Base-by-base conservation (phyloP, 2,329 filamentous ascomycete genomes). In the Didymella lethalis region DNA sequence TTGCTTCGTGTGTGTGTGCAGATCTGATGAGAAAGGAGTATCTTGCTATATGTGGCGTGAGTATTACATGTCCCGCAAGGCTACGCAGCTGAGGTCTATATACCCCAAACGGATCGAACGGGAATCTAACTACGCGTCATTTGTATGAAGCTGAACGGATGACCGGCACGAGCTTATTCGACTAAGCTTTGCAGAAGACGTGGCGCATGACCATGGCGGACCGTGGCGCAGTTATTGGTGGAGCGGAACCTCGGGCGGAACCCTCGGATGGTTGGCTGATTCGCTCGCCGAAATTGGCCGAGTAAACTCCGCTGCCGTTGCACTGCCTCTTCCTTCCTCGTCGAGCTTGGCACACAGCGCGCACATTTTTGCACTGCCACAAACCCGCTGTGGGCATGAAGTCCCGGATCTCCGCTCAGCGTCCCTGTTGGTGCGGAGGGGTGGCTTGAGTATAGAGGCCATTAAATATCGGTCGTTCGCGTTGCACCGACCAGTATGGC, bases 191-290 rank as follows among this genome's bases (percentile, higher is more conserved):
- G 4, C 34, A 44, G 16, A 7, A 25, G 34, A 48, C 32, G 41
- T 55, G 51, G 47, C 57, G 47, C 52, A 38, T 55, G 52, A 55
- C 51, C 43, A 51, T 18, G 14, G 23, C 28, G n/a, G 23, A 38
- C 11, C 36, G 51, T 59, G 57, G 57, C 57, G 57, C 57, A 56
- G 52, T 46, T 31, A 56, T 36, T 56, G 48, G 57, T 60, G 40
- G 38, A 53, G 57, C 57, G 57, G 57, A 52, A 48, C 2, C 2
- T 4, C 57, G 57, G 57, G 57, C 57, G 57, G 57, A 56, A 55
- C 20, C 8, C n/a, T 26, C 57, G 57, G 52, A 56, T 48, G 36
- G 32, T 43, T 56, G 53, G 52, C 48, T 52, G 12, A 52, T 36
- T 18, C 26, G 18, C 32, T 55, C 41, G 28, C 57, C 57, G 57